Conservation (phyloP, 495 filamentous ascomycete genomes). For the Alectoria sarmentosa region DNA sequence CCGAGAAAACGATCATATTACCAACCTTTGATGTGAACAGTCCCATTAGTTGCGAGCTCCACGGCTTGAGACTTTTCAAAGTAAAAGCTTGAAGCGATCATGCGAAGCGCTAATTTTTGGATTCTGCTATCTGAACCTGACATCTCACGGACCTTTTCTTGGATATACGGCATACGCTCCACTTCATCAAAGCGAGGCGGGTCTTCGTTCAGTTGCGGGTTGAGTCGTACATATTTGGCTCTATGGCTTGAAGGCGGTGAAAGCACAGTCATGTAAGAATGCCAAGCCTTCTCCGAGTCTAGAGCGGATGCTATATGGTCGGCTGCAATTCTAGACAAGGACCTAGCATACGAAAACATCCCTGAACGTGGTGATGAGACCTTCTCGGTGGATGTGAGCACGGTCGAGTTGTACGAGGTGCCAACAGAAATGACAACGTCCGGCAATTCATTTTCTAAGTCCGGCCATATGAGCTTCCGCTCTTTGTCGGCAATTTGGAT, state of each 20-base stretch:
- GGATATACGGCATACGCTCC: conserved; percentile 5
- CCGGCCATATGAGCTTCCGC: background rate
- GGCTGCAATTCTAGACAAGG: conserved; percentile 14
- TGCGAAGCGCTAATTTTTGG: conserved; percentile 8
- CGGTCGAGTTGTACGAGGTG: background rate
- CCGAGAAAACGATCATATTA: no score
- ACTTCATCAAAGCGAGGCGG: conserved; percentile 23
- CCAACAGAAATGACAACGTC: background rate
- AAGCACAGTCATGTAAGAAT: conserved; percentile 16
- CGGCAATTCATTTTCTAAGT: background rate
- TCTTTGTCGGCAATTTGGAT: conserved; percentile 34
- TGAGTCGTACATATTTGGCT: conserved; percentile 19
- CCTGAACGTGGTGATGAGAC: background rate
- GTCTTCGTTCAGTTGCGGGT: conserved; percentile 16
- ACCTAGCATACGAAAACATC: conserved; percentile 11
- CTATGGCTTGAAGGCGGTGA: conserved; percentile 2
- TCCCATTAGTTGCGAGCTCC: background rate
- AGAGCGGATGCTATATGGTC: conserved; percentile 20
- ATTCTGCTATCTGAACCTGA: conserved; percentile 6
- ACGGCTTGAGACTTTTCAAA: conserved; percentile 14
- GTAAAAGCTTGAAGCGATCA: conserved; percentile 23
- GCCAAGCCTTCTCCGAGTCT: conserved; percentile 23
- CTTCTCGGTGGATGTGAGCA: background rate
- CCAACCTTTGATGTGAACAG: conserved; percentile 9
- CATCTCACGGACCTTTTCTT: conserved; percentile 7